Conservation (phyloP, 2,329 filamentous ascomycete genomes). For the Botrytis porri region DNA sequence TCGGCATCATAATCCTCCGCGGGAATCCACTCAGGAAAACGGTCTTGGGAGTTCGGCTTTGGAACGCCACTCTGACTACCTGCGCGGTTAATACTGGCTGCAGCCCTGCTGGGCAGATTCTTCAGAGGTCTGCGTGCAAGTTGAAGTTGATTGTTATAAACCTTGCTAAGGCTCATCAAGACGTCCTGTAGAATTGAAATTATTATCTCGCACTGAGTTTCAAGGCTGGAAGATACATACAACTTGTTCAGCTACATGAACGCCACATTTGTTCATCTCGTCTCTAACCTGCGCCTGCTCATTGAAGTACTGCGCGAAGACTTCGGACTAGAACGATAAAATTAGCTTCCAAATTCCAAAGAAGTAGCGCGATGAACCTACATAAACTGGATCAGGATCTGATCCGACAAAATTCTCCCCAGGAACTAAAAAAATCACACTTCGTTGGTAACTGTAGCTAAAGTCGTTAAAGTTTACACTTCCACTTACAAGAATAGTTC, state of each 20-base stretch:
- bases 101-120: rapidly evolving
- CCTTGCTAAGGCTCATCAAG: neutral
- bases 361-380: neutral
- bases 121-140: neutral
- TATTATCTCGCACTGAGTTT: neutral
- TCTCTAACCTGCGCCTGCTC: neutral
- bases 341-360: neutral
- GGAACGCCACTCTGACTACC: neutral
- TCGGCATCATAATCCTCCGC: neutral
- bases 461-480: rapidly evolving
- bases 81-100: rapidly evolving
- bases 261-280: neutral
- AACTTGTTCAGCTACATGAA: neutral
- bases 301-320: neutral
- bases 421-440: neutral
- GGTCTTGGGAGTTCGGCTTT: neutral
- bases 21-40: too few relatives aligned
- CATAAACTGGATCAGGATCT: neutral
- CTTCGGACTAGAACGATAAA: neutral
- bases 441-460: neutral
- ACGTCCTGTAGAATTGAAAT: neutral
- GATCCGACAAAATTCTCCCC: neutral
- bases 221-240: neutral
- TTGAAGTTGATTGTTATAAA: neutral
- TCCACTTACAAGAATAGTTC: neutral